These are phyloP conservation scores for Nymphaea colorata DNA, from an alignment of 164 flowering plant species.

Conservation along the genomic window DNA sequence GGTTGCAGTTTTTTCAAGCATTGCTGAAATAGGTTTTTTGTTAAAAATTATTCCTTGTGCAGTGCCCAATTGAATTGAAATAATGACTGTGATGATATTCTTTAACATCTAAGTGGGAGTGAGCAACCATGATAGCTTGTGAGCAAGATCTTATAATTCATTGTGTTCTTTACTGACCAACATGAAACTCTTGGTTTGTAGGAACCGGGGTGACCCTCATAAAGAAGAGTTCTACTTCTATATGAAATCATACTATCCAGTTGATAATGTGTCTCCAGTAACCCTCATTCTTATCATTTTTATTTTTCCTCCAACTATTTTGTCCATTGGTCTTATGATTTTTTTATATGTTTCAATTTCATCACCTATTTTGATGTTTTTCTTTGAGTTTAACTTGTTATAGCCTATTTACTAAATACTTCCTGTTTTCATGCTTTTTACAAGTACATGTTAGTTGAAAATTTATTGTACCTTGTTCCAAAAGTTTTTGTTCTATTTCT, in stretches of 20 bases:
- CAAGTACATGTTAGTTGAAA: too few relatives aligned
- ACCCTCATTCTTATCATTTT: neutral
- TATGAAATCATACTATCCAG: constrained; percentile 86
- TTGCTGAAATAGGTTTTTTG: too few relatives aligned
- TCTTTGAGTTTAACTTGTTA: neutral
- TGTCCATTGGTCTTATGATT: neutral
- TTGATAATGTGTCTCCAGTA: constrained; percentile 51
- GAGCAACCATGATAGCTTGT: neutral
- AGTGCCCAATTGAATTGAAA: too few relatives aligned
- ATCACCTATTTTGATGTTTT: neutral
- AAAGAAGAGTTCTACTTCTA: constrained; percentile 68
- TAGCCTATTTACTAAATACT: too few relatives aligned
- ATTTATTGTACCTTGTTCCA: too few relatives aligned
- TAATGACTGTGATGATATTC: neutral
- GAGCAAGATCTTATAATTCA: neutral
- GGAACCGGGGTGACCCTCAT: constrained; percentile 91
- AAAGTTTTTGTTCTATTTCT: too few relatives aligned
- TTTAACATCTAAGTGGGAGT: constrained; percentile 27
- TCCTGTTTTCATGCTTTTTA: too few relatives aligned
- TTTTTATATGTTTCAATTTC: neutral
- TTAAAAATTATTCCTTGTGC: too few relatives aligned
- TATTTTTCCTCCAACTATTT: too few relatives aligned
- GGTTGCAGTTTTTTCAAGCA: too few relatives aligned
- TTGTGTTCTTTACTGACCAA: constrained; percentile 1
- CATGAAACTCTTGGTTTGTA: constrained; percentile 12